Evolutionary conservation across 805 yeast species (phyloP).

Genomic region (Ogataea ganodermae): DNA sequence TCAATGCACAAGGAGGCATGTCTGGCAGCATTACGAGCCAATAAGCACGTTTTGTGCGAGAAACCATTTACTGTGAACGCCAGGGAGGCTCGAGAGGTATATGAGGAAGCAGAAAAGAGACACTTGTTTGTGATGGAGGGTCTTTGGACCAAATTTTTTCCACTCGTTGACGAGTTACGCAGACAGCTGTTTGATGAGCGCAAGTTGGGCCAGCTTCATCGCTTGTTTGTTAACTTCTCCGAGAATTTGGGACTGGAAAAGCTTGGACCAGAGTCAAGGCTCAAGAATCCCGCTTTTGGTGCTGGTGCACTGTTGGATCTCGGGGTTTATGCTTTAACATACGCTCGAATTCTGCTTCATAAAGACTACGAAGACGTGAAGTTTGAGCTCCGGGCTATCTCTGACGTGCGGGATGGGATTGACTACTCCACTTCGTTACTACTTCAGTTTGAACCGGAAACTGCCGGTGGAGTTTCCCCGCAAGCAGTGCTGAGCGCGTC

Average conservation of each 20-base stretch:
- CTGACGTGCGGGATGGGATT: slow-evolving; percentile 43
- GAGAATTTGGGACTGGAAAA: slow-evolving; percentile 37
- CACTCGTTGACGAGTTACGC: slow-evolving; percentile 41
- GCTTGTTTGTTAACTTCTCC: slow-evolving; percentile 47
- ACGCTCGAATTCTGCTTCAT: slow-evolving; percentile 43
- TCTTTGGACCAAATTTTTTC: slow-evolving; percentile 59
- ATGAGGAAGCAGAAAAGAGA: slow-evolving; percentile 45
- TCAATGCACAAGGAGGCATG: slow-evolving; percentile 46
- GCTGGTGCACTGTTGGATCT: slow-evolving; percentile 61
- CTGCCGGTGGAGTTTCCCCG: slow-evolving; percentile 32
- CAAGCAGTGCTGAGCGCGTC: slow-evolving; percentile 42
- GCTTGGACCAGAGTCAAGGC: slow-evolving; percentile 38
- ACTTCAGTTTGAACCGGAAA: slow-evolving; percentile 34
- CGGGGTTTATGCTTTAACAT: slow-evolving; percentile 55
- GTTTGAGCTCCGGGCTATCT: slow-evolving; percentile 32
- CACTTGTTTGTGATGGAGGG: slow-evolving; percentile 58
- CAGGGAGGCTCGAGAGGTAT: slow-evolving; percentile 44
- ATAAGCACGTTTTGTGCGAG: slow-evolving; percentile 55
- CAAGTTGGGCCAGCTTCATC: slow-evolving; percentile 47
- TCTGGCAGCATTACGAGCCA: slow-evolving; percentile 41
- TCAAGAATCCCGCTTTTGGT: slow-evolving; percentile 48
- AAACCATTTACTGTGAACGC: slow-evolving; percentile 55
- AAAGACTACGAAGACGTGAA: slow-evolving; percentile 34
- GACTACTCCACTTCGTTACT: slow-evolving; percentile 44
- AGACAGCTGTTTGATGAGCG: slow-evolving; percentile 41